phyloP scores from a whole-genome alignment of 75 land plant genomes.

The Selaginella tamariscina region DNA sequence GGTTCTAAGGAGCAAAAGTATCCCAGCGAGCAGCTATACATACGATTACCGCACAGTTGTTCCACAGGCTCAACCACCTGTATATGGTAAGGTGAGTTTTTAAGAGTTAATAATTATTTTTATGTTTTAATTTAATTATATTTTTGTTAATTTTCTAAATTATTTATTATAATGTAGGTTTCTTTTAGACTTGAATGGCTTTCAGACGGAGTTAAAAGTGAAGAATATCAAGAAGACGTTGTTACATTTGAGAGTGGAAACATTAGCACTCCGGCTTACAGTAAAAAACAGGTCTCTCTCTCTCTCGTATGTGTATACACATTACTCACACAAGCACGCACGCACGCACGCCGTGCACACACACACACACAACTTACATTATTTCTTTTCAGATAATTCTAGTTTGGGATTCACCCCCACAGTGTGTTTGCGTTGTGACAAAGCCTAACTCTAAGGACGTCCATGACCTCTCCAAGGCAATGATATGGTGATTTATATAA shows the following conservation, averaged over 20 bases:
- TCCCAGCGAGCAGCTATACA: neutral
- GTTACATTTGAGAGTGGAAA: constrained; percentile 90
- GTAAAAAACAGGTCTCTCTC: constrained; percentile 77
- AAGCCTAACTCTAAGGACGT: constrained; percentile 79
- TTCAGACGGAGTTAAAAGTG: constrained; percentile 42
- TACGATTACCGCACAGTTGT: neutral
- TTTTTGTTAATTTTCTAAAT: neutral
- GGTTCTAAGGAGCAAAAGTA: neutral
- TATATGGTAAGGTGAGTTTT: neutral
- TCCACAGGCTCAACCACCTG: neutral
- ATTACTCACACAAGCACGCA: no score
- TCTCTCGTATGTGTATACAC: no score
- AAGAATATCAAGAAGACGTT: constrained; percentile 73
- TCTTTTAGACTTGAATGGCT: constrained; percentile 75
- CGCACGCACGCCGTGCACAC: no score
- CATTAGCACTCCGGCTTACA: constrained; percentile 72
- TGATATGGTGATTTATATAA: constrained; percentile 76
- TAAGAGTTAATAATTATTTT: neutral
- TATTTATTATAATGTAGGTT: constrained; percentile 34
- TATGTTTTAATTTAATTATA: neutral
- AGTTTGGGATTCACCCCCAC: constrained; percentile 83
- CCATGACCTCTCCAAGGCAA: constrained; percentile 51
- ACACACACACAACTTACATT: no score
- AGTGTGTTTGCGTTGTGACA: constrained; percentile 66
- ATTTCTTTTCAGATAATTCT: constrained; percentile 49